Percentiles rank a stretch among this genome's conserved stretches.
phyloP scores from a whole-genome alignment of 139 green algal species.

The Chlamydomonas sphaeroides region DNA sequence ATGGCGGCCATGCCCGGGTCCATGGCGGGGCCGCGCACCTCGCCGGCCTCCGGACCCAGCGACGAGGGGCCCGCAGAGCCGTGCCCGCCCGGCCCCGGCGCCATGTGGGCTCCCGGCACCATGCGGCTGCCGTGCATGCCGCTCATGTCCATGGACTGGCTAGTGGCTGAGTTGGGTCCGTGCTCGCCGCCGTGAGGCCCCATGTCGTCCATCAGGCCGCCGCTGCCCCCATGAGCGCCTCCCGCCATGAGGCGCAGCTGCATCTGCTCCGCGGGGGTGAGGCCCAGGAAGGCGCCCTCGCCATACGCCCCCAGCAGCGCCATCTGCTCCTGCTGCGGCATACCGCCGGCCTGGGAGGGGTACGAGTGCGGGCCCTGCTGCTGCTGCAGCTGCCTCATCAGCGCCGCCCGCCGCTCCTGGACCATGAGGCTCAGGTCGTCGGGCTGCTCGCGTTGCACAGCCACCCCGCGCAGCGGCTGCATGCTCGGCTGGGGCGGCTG shows the following conservation, averaged over 20 bases:
- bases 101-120: no score
- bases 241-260: neutral
- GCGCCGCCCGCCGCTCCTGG: slow-evolving; percentile 1
- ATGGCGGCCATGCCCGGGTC: no score
- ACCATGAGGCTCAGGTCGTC: neutral
- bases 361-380: neutral
- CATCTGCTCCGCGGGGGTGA: neutral
- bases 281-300: neutral
- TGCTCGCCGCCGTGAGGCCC: neutral
- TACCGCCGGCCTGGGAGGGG: neutral
- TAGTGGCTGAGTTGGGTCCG: neutral
- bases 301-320: neutral
- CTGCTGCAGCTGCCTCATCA: slow-evolving; percentile 15
- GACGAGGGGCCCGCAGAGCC: no score
- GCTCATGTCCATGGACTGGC: neutral
- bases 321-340: slow-evolving; percentile 10
- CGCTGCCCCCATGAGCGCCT: neutral
- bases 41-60: no score
- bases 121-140: no score
- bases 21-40: no score
- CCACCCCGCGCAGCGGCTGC: no score
- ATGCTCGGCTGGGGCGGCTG: neutral
- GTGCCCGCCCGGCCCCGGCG: no score
- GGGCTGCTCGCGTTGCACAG: no score
- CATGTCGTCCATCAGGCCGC: neutral